These are phyloP conservation scores for Musa itinerans DNA, from an alignment of 176 grass and related monocot genomes.

Conservation along the genomic window DNA sequence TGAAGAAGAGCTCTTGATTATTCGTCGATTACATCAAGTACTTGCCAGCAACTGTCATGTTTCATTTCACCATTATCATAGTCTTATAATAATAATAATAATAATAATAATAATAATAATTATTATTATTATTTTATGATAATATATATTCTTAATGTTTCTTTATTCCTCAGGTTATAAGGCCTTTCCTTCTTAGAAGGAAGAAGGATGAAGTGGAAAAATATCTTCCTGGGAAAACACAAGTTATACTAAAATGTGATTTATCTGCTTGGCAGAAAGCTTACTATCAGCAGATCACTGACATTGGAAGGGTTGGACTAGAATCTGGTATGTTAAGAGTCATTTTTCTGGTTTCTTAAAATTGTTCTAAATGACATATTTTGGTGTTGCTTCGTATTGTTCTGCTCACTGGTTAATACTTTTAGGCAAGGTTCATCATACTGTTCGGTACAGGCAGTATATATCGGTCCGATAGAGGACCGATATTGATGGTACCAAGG, in stretches of 20 bases:
- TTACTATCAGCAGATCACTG: constrained; percentile 82
- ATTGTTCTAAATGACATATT: not conserved
- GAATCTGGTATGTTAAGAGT: constrained; percentile 48
- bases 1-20: constrained; percentile 87
- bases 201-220: constrained; percentile 94
- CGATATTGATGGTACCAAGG: too few relatives aligned
- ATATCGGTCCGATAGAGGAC: too few relatives aligned
- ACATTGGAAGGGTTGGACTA: constrained; percentile 66
- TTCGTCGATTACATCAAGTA: constrained; percentile 97
- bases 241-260: constrained; percentile 96
- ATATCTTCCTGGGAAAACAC: constrained; percentile 85
- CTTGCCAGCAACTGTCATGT: too few relatives aligned
- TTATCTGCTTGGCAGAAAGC: constrained; percentile 98
- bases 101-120: too few relatives aligned
- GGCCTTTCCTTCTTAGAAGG: constrained; percentile 75
- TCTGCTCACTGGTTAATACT: not conserved
- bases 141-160: too few relatives aligned
- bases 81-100: not conserved
- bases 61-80: not conserved
- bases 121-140: too few relatives aligned
- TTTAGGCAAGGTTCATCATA: too few relatives aligned
- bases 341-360: not conserved
- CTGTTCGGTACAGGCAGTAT: too few relatives aligned
- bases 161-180: constrained; percentile 46
- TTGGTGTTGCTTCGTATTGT: not conserved